Base-by-base conservation (phyloP, 768 basidiomycete genomes). In the Pleurotus tuoliensis region DNA sequence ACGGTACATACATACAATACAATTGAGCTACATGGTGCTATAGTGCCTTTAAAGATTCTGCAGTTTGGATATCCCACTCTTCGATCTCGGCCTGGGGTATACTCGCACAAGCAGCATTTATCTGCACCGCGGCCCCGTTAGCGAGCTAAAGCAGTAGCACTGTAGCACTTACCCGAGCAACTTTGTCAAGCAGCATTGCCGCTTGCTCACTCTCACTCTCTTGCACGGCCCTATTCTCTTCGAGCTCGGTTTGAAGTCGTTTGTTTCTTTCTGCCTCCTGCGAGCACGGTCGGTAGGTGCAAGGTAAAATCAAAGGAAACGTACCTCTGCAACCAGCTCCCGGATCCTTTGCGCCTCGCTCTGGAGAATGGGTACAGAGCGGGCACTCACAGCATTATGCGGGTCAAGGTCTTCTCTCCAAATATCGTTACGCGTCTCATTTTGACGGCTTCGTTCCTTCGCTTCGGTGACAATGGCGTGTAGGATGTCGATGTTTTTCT, bases 381-480 rank as follows among this genome's bases (percentile, higher is more conserved):
- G 74, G 1, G 88, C 87, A 47, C 80, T 76, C 25, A 84, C 80
- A 5, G 86, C 87, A 25, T 76, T 76, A 12, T 75, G 80, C 2
- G 91, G 87, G 45, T 82, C 78, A 27, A 92, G 68, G 56, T 83
- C 75, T 48, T 83, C 81, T 57, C 71, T 80, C 89, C 90, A 92
- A 0, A 79, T 63, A 64, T 90, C 87, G 12, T 76, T 79, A 0
- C 74, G 74, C 11, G 68, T 61, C 41, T 75, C 77, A 5, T 77
- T 76, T 46, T 75, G 73, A 37, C 76, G 77, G 52, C 84, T 82
- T 20, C 79, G 71, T 16, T 78, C 79, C 64, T 66, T 84, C 60
- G 88, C 90, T 30, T 89, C 88, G 9, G 76, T 82, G 1, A 92
- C 82, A 12, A 89, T 80, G 9, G 76, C 75, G 58, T 92, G 88